These are phyloP conservation scores for Borovskyia barvae DNA, from an alignment of 208 protist genomes.

Conservation along the genomic window DNA sequence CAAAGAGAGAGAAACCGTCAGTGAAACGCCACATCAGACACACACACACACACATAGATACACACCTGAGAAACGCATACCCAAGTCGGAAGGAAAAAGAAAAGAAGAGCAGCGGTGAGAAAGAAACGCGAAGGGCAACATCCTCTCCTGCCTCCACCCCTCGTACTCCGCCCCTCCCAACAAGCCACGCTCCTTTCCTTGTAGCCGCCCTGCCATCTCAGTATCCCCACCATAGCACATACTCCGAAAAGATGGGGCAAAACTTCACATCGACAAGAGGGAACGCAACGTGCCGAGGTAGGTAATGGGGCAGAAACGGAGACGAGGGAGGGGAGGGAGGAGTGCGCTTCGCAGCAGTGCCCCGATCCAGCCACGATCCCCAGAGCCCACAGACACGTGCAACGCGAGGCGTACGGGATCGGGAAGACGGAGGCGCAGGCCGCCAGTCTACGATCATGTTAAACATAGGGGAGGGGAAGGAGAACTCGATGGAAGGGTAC, in stretches of 20 bases:
- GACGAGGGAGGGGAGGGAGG: background rate
- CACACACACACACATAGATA: constrained; percentile 11
- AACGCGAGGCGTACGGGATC: no score
- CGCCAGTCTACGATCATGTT: background rate
- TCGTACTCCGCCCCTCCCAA: no score
- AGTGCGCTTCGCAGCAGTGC: background rate
- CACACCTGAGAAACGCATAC: background rate
- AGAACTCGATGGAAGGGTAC: constrained; percentile 5
- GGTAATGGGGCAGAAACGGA: background rate
- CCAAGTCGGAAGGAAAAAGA: background rate
- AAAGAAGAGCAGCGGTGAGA: background rate
- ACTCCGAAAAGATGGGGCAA: background rate
- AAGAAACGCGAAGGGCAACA: background rate
- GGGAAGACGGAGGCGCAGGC: background rate
- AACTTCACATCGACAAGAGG: background rate
- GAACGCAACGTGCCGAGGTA: background rate
- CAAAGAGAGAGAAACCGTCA: background rate
- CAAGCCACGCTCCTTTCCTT: background rate
- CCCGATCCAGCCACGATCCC: no score
- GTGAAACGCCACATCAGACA: no score
- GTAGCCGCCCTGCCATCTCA: background rate
- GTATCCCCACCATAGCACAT: background rate
- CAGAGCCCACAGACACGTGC: no score
- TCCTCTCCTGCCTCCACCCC: no score
- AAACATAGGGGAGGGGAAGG: constrained; percentile 20